Evolutionary conservation across 345 rosid species (phyloP).

Genomic region (Ceriops tagal): DNA sequence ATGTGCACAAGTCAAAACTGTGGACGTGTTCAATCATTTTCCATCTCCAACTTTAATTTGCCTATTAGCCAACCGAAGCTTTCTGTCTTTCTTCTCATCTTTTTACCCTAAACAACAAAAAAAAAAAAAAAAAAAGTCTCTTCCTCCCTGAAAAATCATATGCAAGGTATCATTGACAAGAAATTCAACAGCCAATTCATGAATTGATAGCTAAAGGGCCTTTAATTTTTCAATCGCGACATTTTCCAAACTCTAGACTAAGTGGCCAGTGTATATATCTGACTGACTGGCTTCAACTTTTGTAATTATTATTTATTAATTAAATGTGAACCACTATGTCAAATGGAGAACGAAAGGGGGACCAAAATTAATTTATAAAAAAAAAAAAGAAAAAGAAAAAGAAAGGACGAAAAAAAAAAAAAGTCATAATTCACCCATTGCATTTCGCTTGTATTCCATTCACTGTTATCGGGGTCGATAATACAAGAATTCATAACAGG

Average conservation of each 20-base stretch:
- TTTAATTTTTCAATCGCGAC: slow-evolving; percentile 27
- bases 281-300: slow-evolving; percentile 36
- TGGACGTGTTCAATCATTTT: slow-evolving; percentile 29
- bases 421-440: too few species aligned
- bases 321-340: background rate
- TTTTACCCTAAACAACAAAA: too few species aligned
- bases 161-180: slow-evolving; percentile 31
- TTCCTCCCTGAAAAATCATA: slow-evolving; percentile 15
- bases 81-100: slow-evolving; percentile 18
- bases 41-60: slow-evolving; percentile 13
- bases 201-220: slow-evolving; percentile 26
- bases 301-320: background rate
- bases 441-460: too few species aligned
- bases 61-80: slow-evolving; percentile 22
- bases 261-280: slow-evolving; percentile 28
- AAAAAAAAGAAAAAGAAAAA: too few species aligned
- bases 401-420: too few species aligned
- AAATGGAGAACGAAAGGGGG: background rate
- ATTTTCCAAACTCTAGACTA: slow-evolving; percentile 46
- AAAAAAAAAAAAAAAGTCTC: background rate
- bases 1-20: slow-evolving; percentile 38
- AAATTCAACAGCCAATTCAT: slow-evolving; percentile 10
- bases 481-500: too few species aligned
- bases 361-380: background rate
- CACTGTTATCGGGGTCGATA: too few species aligned